Evolutionary conservation across 352 stramenopile species (phyloP), one percentile per base, ranked within the genome.

Genomic region (Phytophthora cryptogea): DNA sequence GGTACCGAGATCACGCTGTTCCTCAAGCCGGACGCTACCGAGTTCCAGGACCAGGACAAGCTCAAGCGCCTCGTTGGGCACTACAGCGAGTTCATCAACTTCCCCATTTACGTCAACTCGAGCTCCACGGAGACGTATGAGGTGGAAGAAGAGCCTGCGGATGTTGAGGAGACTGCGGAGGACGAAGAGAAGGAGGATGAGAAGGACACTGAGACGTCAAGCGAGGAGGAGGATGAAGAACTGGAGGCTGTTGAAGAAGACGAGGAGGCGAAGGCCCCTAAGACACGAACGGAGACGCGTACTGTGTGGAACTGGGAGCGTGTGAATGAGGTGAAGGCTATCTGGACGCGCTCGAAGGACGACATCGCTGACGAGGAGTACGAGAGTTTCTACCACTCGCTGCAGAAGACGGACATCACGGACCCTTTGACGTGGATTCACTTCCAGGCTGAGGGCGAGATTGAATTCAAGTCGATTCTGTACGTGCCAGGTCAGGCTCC

Each of bases 1-100:
- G 98, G 98, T 54, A 99, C 97, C 8, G 95, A 99, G 82, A 99
- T 99, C 79, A 99, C 95, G 44, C 83, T 99, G 41, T 98, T 98
- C 70, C 86, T 99, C 13, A 99, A 99, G 80, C 94, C 99, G 61
- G 97, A 99, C 67, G 95, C 96, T 10, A 80, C 86, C 16, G 95
- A 99, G 76, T 99, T 99, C 76, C 72, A 97, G 32, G 88, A 97
- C 50, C 81, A 98, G 59, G 73, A 95, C 61, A 96, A 97, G 63
- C 85, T 99, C 47, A 96, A 98, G 72, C 68, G 80, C 11, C 80
- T 99, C 20, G 93, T 99, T 35, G 81, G 94, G 44, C 95, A 97
- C 68, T 99, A 99, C 83, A 99, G 94, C 23, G 98, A 99, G 83
- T 99, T 99, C 81, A 99, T 99, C 59, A 98, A 86, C 28, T 99